Evolutionary conservation across 148 eudicot species (phyloP), one percentile per base, ranked within the genome.

Genomic region (Hydrangea macrophylla): DNA sequence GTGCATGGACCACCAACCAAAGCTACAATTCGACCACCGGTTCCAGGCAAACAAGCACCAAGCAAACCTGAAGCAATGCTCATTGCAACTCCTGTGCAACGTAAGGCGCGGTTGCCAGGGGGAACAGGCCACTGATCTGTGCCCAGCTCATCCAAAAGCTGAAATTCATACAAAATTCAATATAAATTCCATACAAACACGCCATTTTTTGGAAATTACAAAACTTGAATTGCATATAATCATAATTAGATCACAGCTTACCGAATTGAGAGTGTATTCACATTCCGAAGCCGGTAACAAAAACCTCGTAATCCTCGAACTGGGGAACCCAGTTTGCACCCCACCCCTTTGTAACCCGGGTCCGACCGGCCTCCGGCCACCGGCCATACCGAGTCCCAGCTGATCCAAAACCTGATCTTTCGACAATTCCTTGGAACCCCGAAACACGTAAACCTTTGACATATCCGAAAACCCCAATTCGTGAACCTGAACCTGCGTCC

Each of bases 1-100:
- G 98, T 93, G 81, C 98, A 93, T 42, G 98, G 98, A 71, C 98
- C 98, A n/a, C 98, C 98, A 12, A 90, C 96, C 70, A 93, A 81
- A 72, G 92, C 95, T 36, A 93, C 73, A 66, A 93, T 93, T 45
- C 98, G 78, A 70, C 90, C 98, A 67, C 92, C 76, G 24, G 96
- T 86, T 17, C 97, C 92, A 13, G 92, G 86, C 66, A 70, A 69
- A 82, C 96, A 90, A 35, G 96, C 98, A 55, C 89, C 92, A 44
- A 93, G 82, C 70, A 93, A 79, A 18, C 98, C 86, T 1, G 89
- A 76, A 32, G 97, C 95, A 53, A 93, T 96, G 76, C 92, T 86
- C 79, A 93, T 64, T n/a, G 98, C 97, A 33, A 81, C 98, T n/a
- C 98, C 98, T 0, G 98, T 93, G 83, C 98, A 93, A 74, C 98